Evolutionary conservation across 352 stramenopile genomes (phyloP), one percentile per base, ranked within the genome.

Genomic region (Globisporangium yorkense): DNA sequence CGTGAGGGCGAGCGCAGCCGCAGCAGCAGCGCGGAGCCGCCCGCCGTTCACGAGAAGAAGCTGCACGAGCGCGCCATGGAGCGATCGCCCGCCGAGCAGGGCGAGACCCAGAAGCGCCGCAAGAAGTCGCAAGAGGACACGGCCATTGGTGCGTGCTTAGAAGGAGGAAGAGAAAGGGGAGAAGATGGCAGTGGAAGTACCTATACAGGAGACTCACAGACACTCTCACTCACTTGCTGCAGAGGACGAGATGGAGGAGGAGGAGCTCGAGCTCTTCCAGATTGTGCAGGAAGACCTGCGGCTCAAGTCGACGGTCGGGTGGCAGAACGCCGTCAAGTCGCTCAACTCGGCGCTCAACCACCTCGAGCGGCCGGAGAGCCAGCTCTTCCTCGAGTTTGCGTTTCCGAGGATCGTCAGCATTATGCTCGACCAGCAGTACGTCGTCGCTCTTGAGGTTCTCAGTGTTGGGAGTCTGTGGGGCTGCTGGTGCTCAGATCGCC

Each of bases 361-460:
- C 67, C 61, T 91, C 18, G 77, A 94, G 5, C 71, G 74, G 2
- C 65, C 74, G 1, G 87, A 92, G 61, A 92, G 75, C 50, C 81
- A 93, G 62, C 69, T 61, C 8, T 96, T 94, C 43, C 63, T 96
- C 43, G 77, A 92, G 44, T 77, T 80, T 35, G 80, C 80, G 24
- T 94, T 96, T 62, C 51, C 60, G 43, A 84, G 88, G 62, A 89
- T 96, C 62, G 63, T 93, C 50, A 90, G 80, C 71, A 96, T 96
- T 61, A 96, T 96, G 87, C 73, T 96, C 18, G 87, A 96, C 53
- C 87, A 96, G 59, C 81, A 94, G 86, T 95, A 75, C 63, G 82
- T 88, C 24, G 37, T 18, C 37, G 37, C 63, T 46, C 2, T 49
- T 51, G 7, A 41, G 47, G 24, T 29, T 62, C 31, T 51, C 20